Conservation (phyloP, 2,329 filamentous ascomycete genomes). For the Chaetomium strumarium region DNA sequence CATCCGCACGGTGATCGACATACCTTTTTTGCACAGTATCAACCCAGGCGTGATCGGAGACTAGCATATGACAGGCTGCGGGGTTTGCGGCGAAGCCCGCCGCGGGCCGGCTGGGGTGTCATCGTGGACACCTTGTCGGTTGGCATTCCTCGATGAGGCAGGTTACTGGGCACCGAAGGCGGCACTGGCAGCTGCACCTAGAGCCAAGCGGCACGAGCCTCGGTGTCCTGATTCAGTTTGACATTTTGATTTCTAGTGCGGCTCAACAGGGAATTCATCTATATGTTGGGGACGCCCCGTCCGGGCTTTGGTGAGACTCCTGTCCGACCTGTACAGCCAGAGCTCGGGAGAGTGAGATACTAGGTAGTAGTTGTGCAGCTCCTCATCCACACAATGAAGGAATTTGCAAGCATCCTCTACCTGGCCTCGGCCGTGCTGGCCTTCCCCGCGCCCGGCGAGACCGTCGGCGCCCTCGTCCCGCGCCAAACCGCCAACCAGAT, state of each 20-base stretch:
- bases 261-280: too few species aligned
- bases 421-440: slow-evolving; percentile 17
- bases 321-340: too few species aligned
- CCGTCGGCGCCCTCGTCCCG: neutral
- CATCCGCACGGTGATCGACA: neutral
- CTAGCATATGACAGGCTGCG: slow-evolving; percentile 1
- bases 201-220: neutral
- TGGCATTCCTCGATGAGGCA: slow-evolving; percentile 10
- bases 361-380: too few species aligned
- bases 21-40: neutral
- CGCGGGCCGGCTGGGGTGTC: neutral
- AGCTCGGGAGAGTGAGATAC: too few species aligned
- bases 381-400: slow-evolving; percentile 28
- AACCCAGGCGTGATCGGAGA: neutral
- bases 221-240: slow-evolving; percentile 1
- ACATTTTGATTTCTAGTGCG: too few species aligned
- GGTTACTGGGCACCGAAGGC: slow-evolving; percentile 1
- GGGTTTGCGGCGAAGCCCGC: neutral
- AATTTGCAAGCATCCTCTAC: slow-evolving; percentile 24
- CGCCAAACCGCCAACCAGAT: slow-evolving; percentile 24
- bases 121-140: slow-evolving; percentile 6
- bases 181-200: neutral
- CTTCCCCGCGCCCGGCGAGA: slow-evolving; percentile 4
- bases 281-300: too few species aligned
- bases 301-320: too few species aligned